Evolutionary conservation across 306 rosid species (phyloP), one percentile per base, ranked within the genome.

Genomic region (Astragalus membranaceus): DNA sequence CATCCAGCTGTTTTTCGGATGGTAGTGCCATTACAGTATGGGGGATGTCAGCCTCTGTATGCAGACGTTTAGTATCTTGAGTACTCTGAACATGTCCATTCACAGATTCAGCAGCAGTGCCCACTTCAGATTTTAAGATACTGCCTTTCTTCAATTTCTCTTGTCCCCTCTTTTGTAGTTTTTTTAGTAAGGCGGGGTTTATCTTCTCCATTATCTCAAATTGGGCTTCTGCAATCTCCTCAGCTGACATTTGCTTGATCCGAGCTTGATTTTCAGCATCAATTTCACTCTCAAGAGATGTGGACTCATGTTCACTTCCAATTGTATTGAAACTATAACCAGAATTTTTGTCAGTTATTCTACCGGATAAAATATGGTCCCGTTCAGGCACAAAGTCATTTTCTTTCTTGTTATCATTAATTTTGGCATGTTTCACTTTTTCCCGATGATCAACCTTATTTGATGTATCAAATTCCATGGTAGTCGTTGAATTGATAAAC

Each of bases 131-230:
- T 50, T 70, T 60, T 42, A 75, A 60, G 41, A 17, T 49, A 48
- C 14, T 78, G 12, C 51, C 49, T 67, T 84, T 76, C 81, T 81
- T 88, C 77, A 79, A 42, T 77, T 88, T 90, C 59, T 72, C 82
- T 46, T 73, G 83, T 56, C 95, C 92, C 86, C 95, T 94, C 77
- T 79, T 88, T 53, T 80, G 86, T 33, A 94, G 85, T 48, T 80
- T 61, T 54, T 76, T 69, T 17, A 88, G 74, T 61, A 91, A 78
- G 30, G 85, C 60, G 55, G 97, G 96, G 71, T 43, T 75, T 63
- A 91, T 62, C 83, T 85, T 94, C 66, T 80, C 92, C 96, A 85
- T 78, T 71, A 94, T 80, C 87, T 91, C 95, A 61, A 75, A 83
- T 77, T 58, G 92, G 59, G 96, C 89, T 80, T 88, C 83, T 0